Evolutionary conservation across 176 grass and related monocot genomes (phyloP).

Genomic region (Lolium multiflorum): DNA sequence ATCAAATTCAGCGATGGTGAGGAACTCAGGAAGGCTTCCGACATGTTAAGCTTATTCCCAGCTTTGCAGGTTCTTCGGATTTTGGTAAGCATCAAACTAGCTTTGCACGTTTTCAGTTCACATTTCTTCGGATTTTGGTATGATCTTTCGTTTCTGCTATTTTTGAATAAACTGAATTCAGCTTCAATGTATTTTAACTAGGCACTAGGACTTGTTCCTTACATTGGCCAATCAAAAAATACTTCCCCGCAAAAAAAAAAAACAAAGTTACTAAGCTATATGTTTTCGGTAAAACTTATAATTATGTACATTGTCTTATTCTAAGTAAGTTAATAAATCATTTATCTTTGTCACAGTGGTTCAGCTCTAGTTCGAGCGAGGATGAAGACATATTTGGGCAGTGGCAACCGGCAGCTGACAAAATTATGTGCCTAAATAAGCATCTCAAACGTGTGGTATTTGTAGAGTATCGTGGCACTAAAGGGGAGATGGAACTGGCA

Average conservation of each 20-base stretch:
- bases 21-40: not conserved
- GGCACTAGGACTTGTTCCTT: no score
- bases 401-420: not conserved
- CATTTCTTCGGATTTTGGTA: no score
- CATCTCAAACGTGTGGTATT: not conserved
- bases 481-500: slow-evolving; percentile 4
- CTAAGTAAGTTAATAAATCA: not conserved
- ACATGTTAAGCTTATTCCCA: not conserved
- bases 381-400: not conserved
- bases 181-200: no score
- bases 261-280: not conserved
- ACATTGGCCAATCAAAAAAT: no score
- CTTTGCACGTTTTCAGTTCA: not conserved
- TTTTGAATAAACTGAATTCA: no score
- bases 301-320: no score
- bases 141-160: no score
- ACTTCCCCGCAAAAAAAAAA: no score
- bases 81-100: not conserved
- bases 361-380: not conserved
- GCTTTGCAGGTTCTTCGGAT: not conserved
- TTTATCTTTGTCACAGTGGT: not conserved
- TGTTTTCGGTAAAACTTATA: no score
- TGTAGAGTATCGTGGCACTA: not conserved
- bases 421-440: not conserved
- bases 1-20: not conserved